Evolutionary conservation across 441 rosid species (phyloP).

Genomic region (Monsonia emarginata): DNA sequence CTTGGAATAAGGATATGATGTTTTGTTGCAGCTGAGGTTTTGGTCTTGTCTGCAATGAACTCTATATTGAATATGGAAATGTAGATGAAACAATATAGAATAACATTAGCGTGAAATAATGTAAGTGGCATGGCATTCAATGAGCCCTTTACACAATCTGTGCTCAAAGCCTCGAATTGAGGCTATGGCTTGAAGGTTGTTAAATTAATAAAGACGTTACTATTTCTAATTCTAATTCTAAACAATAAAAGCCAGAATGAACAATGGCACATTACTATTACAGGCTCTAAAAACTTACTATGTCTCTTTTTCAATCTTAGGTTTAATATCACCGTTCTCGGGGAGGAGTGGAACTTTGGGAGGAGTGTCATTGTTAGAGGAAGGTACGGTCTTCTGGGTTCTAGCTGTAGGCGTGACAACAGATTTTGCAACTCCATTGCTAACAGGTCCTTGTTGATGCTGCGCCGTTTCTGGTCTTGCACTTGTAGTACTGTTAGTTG

Average conservation of each 20-base stretch:
- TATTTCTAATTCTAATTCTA: slow-evolving; percentile 1
- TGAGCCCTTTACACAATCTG: not conserved
- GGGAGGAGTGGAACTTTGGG: slow-evolving; percentile 28
- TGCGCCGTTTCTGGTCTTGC: slow-evolving; percentile 37
- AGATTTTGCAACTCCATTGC: slow-evolving; percentile 35
- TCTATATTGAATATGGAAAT: too few relatives aligned
- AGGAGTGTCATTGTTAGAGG: slow-evolving; percentile 22
- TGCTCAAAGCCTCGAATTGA: not conserved
- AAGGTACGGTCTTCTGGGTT: slow-evolving; percentile 23
- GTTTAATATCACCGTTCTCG: slow-evolving; percentile 41
- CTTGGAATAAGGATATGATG: too few relatives aligned
- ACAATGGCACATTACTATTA: not conserved
- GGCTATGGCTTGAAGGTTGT: not conserved
- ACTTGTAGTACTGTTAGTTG: slow-evolving; percentile 24
- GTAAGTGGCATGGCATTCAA: not conserved
- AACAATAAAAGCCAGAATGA: slow-evolving; percentile 14
- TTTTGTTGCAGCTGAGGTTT: too few relatives aligned
- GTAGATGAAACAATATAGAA: not conserved
- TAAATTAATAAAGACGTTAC: not conserved
- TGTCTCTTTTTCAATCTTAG: slow-evolving; percentile 25
- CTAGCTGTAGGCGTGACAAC: slow-evolving; percentile 25
- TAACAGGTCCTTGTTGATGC: slow-evolving; percentile 30
- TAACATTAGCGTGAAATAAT: not conserved
- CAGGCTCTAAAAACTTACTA: slow-evolving; percentile 18
- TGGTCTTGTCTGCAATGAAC: too few relatives aligned